These are phyloP conservation scores for Nakazawaea laoshanensis DNA, from an alignment of 805 yeast species.

Conservation along the genomic window DNA sequence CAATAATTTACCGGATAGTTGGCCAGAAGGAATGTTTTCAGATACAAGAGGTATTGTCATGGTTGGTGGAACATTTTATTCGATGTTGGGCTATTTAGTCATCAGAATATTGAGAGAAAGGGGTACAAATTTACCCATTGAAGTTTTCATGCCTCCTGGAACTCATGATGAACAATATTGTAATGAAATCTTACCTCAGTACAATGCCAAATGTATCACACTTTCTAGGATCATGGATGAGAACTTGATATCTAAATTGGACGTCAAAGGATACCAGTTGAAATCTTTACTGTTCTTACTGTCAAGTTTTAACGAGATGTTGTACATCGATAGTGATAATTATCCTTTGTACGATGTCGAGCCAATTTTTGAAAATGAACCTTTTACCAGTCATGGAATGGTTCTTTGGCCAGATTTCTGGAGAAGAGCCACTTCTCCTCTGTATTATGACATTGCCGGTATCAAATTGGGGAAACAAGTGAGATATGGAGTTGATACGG, in stretches of 20 bases:
- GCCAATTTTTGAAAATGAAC: slow-evolving; percentile 31
- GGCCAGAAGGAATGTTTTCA: slow-evolving; percentile 24
- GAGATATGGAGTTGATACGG: slow-evolving; percentile 10
- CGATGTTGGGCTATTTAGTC: slow-evolving; percentile 42
- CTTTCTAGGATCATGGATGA: slow-evolving; percentile 27
- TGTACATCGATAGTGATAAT: slow-evolving; percentile 40
- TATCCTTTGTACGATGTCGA: slow-evolving; percentile 35
- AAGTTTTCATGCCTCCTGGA: slow-evolving; percentile 29
- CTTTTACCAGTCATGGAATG: slow-evolving; percentile 36
- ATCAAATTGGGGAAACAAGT: slow-evolving; percentile 29
- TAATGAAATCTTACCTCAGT: slow-evolving; percentile 38
- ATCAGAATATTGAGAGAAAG: slow-evolving; percentile 34
- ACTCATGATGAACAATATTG: slow-evolving; percentile 32
- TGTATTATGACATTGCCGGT: slow-evolving; percentile 61
- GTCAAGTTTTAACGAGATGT: slow-evolving; percentile 35
- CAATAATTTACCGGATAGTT: slow-evolving; percentile 18
- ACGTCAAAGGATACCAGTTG: slow-evolving; percentile 26
- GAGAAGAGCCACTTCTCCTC: slow-evolving; percentile 76
- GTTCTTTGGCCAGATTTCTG: slow-evolving; percentile 84
- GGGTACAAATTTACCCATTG: slow-evolving; percentile 41
- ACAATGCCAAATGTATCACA: slow-evolving; percentile 33
- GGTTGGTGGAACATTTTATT: slow-evolving; percentile 45
- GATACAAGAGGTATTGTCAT: slow-evolving; percentile 36
- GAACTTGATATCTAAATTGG: slow-evolving; percentile 13
- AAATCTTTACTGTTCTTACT: slow-evolving; percentile 35